Base-by-base conservation (phyloP, 805 yeast genomes). In the Middelhovenomyces tepae region DNA sequence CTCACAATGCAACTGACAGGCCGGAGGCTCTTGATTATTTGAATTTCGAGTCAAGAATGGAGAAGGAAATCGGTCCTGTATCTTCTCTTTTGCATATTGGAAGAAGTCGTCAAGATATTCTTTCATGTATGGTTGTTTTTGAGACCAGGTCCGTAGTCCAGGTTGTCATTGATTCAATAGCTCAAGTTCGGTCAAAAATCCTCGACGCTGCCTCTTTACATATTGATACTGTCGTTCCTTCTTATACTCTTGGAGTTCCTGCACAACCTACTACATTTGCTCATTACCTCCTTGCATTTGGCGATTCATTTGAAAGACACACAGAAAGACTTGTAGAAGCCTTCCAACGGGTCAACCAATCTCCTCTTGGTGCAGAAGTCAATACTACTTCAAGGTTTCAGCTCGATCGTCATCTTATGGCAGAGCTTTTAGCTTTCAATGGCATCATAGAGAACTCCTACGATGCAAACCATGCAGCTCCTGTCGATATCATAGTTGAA, bases 401-500 rank as follows among this genome's bases (percentile, higher is more conserved):
- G 23, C 39, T 32, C 6, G 36, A 36, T 19, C 31, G 39, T 5
- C 24, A 32, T 9, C 27, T 32, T 7, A 19, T 32, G 3, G 32
- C 36, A 3, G 21, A 32, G 10, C 28, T 36, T 16, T 28, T 36
- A 10, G 39, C 36, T 5, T 36, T 36, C 15, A 36, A 36, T 22
- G 39, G 36, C 8, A 13, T 32, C 19, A 33, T 36, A 2, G 39
- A 32, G 28, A 36, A 36, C 32, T 34, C 39, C 8, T 32, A 32
- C 23, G 39, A 32, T 16, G 39, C 39, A 10, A 32, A 32, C 28
- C 39, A 36, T 21, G 36, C 23, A 6, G 36, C 32, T 64, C 94
- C 94, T 21, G 94, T 83, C 36, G 94, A 83, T 56, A 94, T 94
- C 36, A 83, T 83, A 61, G 94, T 83, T 27, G 94, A 83, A 64